A percentile compares a stretch with the other conserved stretches of the same genome.
Evolutionary conservation across 2,329 filamentous ascomycete genomes (phyloP).

Genomic region (Neurospora crassa): DNA sequence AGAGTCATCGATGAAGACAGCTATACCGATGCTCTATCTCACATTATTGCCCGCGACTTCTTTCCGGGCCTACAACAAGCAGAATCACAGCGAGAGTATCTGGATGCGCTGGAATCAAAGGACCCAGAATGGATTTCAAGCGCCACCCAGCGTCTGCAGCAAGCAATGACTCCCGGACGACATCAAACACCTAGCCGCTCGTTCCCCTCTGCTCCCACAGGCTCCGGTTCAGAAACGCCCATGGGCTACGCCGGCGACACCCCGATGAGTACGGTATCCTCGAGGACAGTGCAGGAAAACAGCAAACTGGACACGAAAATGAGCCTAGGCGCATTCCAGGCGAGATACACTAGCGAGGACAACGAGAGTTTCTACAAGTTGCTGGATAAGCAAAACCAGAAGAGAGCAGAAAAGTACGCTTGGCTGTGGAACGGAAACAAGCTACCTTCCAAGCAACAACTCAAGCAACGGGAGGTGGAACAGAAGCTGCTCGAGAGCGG

Average conservation of each 20-base stretch:
- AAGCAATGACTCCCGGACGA: conserved; percentile 74
- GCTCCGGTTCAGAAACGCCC: conserved; percentile 46
- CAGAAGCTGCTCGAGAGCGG: conserved; percentile 38
- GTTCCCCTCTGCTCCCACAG: conserved; percentile 18
- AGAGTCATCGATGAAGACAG: conserved; percentile 87
- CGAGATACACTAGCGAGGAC: conserved; percentile 93
- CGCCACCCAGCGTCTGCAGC: conserved; percentile 60
- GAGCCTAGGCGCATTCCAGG: conserved; percentile 76
- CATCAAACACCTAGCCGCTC: conserved; percentile 15
- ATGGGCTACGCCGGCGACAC: conserved; percentile 63
- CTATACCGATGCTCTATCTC: conserved; percentile 81
- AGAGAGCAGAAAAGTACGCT: conserved; percentile 71
- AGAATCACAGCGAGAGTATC: conserved; percentile 81
- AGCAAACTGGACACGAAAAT: conserved; percentile 59
- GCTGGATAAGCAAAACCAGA: conserved; percentile 82
- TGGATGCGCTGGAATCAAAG: conserved; percentile 81
- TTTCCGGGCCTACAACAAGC: conserved; percentile 85
- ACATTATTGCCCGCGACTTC: conserved; percentile 94
- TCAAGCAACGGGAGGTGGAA: conserved; percentile 55
- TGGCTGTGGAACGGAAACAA: conserved; percentile 90
- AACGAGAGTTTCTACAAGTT: conserved; percentile 95
- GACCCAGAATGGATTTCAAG: conserved; percentile 79
- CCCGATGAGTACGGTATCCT: conserved; percentile 42
- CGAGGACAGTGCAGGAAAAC: conserved; percentile 26
- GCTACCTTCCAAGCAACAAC: conserved; percentile 68